Evolutionary conservation across 768 basidiomycete genomes (phyloP).

Genomic region (Termitomyces sp.): DNA sequence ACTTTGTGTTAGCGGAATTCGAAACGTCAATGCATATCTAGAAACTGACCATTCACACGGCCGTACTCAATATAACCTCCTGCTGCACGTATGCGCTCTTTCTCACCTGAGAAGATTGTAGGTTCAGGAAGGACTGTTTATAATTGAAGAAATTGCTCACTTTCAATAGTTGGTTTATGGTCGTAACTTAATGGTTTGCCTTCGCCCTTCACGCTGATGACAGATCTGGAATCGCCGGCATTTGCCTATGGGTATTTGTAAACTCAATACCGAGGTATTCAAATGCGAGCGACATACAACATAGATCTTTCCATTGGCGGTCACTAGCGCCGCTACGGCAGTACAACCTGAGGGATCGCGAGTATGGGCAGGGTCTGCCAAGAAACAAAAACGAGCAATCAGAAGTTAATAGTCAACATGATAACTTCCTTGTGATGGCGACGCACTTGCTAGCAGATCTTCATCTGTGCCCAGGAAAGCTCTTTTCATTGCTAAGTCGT

Average conservation of each 20-base stretch:
- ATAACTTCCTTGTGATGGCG: slow-evolving; percentile 1
- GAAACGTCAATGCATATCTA: slow-evolving; percentile 1
- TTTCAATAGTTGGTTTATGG: slow-evolving; percentile 89
- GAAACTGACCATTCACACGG: slow-evolving; percentile 82
- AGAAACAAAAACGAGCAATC: slow-evolving; percentile 8
- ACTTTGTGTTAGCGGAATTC: slow-evolving; percentile 1
- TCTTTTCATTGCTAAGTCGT: slow-evolving; percentile 74
- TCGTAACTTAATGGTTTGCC: slow-evolving; percentile 90
- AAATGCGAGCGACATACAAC: slow-evolving; percentile 51
- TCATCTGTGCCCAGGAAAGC: slow-evolving; percentile 95
- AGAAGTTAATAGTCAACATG: slow-evolving; percentile 12
- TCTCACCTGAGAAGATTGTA: slow-evolving; percentile 59
- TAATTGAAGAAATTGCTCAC: slow-evolving; percentile 40
- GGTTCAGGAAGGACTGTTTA: slow-evolving; percentile 2
- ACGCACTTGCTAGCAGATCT: slow-evolving; percentile 80
- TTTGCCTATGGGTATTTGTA: slow-evolving; percentile 67
- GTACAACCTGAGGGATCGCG: slow-evolving; percentile 97
- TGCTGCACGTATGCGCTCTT: slow-evolving; percentile 78
- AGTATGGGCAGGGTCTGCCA: slow-evolving; percentile 76
- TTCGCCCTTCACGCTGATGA: slow-evolving; percentile 80
- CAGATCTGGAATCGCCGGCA: slow-evolving; percentile 93
- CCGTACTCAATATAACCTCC: slow-evolving; percentile 97
- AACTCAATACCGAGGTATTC: slow-evolving; percentile 11
- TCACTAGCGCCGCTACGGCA: slow-evolving; percentile 85
- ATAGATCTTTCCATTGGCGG: slow-evolving; percentile 72